Base-by-base conservation (phyloP, 2,329 filamentous ascomycete genomes). In the Fusarium begoniae region DNA sequence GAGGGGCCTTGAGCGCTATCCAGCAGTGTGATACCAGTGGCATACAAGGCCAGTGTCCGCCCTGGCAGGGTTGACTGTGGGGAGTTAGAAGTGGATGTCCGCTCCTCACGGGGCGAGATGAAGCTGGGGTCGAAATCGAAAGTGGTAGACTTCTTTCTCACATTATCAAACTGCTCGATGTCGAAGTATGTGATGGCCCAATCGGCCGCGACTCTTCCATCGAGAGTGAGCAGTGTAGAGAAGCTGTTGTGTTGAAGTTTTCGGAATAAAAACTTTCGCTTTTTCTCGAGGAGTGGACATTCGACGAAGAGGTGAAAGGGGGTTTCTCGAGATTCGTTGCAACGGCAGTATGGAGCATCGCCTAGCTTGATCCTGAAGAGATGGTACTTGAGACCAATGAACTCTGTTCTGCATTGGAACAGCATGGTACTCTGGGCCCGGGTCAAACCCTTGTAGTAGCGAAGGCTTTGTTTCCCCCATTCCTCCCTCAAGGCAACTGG, bases 371-470 rank as follows among this genome's bases (percentile, higher is more conserved):
- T n/a, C 28, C 24, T 47, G 47, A 13, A 40, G 13, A 26, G 55
- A 24, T 47, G 30, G n/a, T 47, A 26, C 45, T 54, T 61, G 24
- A 65, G 26, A 5, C 63, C 56, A 30, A 65, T 61, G 20, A 28
- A 53, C 32, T 54, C 47, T 18, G 47, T 61, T 10, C 47, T 26
- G 57, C 63, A 65, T 17, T 65, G 47, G 6, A 65, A 30, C 35
- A 65, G 56, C 56, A 65, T 65, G 6, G 63, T 66, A n/a, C 44
- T 61, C 40, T 54, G 63, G 1, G 56, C 63, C 8, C 63, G 63
- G 14, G 56, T 40, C 63, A 54, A 35, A 10, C 40, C 40, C 4
- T 18, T 26, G 32, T 65, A 54, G 35, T 61, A 53, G 3, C 18
- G 9, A 7, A 61, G 38, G 22, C 63, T 65, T 15, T 41, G 13